Percentiles rank a stretch among this genome's conserved stretches.
Evolutionary conservation across 306 rosid genomes (phyloP).

Genomic region (Quercus alba): DNA sequence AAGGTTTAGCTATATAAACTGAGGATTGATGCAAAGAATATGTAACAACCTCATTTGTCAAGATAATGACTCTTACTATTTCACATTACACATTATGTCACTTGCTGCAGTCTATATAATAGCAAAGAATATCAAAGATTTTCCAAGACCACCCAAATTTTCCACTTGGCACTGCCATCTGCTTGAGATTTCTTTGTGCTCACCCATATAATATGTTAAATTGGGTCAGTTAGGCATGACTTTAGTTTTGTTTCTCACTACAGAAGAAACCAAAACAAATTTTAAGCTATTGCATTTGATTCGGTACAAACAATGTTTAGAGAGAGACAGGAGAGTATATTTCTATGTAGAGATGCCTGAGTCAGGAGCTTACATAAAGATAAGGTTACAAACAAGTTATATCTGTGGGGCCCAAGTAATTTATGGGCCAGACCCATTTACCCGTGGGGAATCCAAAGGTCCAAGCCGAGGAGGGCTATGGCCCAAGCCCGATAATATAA

Average conservation of each 20-base stretch:
- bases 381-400: conserved; percentile 38
- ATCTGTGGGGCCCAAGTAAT: too few species aligned
- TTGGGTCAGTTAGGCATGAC: background rate
- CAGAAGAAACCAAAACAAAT: conserved; percentile 23
- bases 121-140: background rate
- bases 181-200: background rate
- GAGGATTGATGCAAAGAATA: background rate
- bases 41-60: background rate
- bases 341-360: conserved; percentile 53
- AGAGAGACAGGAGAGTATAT: conserved; percentile 35
- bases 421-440: too few species aligned
- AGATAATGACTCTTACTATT: background rate
- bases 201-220: background rate
- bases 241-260: background rate
- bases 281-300: background rate
- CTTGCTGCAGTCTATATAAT: background rate
- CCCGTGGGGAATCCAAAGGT: too few species aligned
- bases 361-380: conserved; percentile 38
- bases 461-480: too few species aligned
- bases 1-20: background rate
- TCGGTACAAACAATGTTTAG: background rate
- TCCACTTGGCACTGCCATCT: background rate
- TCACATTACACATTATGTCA: background rate
- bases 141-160: background rate
- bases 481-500: too few species aligned